Conservation (phyloP, 306 rosid genomes). For the Hippophae tibetana region DNA sequence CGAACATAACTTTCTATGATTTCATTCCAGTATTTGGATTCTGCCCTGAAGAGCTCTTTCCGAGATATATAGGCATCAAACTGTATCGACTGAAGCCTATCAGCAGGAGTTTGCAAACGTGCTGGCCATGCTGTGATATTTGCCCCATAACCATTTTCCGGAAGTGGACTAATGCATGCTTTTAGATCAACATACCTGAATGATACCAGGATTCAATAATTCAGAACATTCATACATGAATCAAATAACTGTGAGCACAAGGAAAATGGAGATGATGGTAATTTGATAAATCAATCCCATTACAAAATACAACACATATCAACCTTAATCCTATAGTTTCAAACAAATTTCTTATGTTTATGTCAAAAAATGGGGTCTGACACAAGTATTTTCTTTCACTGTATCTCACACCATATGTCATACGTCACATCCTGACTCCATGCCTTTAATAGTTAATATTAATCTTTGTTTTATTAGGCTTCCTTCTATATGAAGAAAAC, state of each 20-base stretch:
- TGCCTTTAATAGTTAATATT: no score
- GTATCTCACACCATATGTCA: no score
- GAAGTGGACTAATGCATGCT: constrained; percentile 74
- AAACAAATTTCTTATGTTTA: no score
- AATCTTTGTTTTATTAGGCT: no score
- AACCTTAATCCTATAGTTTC: no score
- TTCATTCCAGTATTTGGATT: constrained; percentile 69
- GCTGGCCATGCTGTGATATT: constrained; percentile 67
- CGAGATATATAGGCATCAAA: constrained; percentile 71
- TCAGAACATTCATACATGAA: constrained; percentile 8
- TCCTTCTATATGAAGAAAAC: no score
- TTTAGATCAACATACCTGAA: constrained; percentile 75
- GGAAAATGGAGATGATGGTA: no score
- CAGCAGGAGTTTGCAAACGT: constrained; percentile 71
- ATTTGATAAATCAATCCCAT: no score
- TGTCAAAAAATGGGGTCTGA: no score
- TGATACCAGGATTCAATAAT: constrained; percentile 19
- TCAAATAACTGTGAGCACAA: background rate
- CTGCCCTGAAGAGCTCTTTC: constrained; percentile 79
- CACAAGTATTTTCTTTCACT: no score
- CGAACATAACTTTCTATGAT: constrained; percentile 53
- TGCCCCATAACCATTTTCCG: constrained; percentile 56
- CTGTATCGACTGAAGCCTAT: constrained; percentile 79
- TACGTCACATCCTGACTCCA: no score
- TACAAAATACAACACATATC: no score